Conservation (phyloP, 257 asterid species). For the Vinca minor region DNA sequence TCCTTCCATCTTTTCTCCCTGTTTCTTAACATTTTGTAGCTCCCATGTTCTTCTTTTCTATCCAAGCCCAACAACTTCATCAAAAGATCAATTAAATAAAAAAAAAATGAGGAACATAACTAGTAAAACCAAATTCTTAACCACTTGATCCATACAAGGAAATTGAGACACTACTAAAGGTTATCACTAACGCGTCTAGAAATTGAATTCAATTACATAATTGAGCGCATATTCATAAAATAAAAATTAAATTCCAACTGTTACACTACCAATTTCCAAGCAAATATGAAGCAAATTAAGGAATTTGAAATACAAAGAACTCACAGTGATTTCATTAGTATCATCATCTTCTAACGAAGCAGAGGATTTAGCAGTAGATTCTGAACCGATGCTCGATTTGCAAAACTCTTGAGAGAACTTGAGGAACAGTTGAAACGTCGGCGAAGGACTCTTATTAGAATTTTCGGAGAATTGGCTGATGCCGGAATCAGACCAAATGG, state of each 20-base stretch:
- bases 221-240: too few relatives aligned
- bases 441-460: too few relatives aligned
- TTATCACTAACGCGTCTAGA: not conserved
- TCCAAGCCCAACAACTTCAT: constrained; percentile 56
- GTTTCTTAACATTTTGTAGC: constrained; percentile 48
- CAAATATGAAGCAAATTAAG: too few relatives aligned
- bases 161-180: not conserved
- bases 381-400: constrained; percentile 33
- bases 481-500: constrained; percentile 70
- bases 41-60: constrained; percentile 59
- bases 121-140: not conserved
- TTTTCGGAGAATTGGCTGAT: constrained; percentile 80
- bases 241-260: too few relatives aligned
- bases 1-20: constrained; percentile 87
- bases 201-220: not conserved
- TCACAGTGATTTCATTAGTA: too few relatives aligned
- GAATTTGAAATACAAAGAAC: too few relatives aligned
- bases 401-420: constrained; percentile 58
- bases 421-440: constrained; percentile 52
- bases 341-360: constrained; percentile 18
- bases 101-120: not conserved
- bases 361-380: constrained; percentile 1
- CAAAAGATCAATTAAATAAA: constrained; percentile 2
- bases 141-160: not conserved
- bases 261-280: too few relatives aligned